Evolutionary conservation across 768 basidiomycete genomes (phyloP).

Genomic region (Candolleomyces aberdarensis): DNA sequence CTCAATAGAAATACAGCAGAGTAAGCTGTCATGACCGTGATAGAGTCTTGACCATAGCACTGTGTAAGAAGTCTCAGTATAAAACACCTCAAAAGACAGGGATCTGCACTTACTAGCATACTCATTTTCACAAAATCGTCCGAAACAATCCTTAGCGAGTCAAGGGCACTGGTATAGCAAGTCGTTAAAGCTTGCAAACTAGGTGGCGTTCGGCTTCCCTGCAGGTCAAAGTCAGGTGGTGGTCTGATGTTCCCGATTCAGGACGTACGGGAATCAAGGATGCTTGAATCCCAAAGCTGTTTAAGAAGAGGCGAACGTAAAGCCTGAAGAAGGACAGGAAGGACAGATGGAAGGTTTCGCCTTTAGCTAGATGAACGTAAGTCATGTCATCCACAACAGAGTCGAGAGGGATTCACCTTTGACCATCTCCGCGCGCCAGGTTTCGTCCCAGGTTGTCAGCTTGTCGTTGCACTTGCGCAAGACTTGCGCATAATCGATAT

Average conservation of each 20-base stretch:
- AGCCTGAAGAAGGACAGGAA: slow-evolving; percentile 75
- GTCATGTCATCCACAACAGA: slow-evolving; percentile 5
- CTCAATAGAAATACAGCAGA: slow-evolving; percentile 77
- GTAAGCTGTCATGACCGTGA: slow-evolving; percentile 85
- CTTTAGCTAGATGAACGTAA: slow-evolving; percentile 47
- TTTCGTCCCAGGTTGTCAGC: slow-evolving; percentile 67
- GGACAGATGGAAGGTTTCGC: slow-evolving; percentile 72
- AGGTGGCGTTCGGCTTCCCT: slow-evolving; percentile 57
- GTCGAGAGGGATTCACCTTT: slow-evolving; percentile 42
- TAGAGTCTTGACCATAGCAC: slow-evolving; percentile 84
- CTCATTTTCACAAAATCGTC: slow-evolving; percentile 71
- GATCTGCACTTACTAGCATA: slow-evolving; percentile 55
- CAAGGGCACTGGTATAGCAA: slow-evolving; percentile 74
- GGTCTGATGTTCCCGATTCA: background rate
- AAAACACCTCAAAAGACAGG: background rate
- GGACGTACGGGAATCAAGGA: slow-evolving; percentile 52
- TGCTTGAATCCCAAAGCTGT: slow-evolving; percentile 77
- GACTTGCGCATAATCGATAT: slow-evolving; percentile 72
- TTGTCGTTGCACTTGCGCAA: slow-evolving; percentile 71
- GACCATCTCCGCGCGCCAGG: slow-evolving; percentile 72
- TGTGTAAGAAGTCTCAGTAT: slow-evolving; percentile 24
- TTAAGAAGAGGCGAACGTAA: slow-evolving; percentile 77
- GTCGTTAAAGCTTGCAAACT: slow-evolving; percentile 66
- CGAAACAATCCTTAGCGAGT: slow-evolving; percentile 66
- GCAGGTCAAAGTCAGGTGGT: slow-evolving; percentile 9